phyloP scores from a whole-genome alignment of 2,329 filamentous ascomycete species.

The Dothiorella sarmentorum region DNA sequence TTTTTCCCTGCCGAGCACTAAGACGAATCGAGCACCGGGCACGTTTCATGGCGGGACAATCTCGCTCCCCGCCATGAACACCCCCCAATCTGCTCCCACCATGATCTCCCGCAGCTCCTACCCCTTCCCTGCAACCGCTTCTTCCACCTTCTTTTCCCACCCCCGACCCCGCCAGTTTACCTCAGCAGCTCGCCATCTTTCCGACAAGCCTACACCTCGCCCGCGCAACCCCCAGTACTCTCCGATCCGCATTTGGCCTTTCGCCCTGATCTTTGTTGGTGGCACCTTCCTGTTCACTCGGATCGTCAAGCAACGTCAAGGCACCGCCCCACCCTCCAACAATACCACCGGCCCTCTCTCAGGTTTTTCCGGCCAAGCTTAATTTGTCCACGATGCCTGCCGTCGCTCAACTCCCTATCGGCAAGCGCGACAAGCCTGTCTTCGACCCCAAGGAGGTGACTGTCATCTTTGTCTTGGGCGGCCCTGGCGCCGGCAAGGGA shows the following conservation, averaged over 20 bases:
- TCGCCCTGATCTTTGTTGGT: slow-evolving; percentile 46
- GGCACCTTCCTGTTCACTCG: slow-evolving; percentile 47
- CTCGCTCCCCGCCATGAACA: slow-evolving; percentile 12
- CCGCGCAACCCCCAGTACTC: slow-evolving; percentile 35
- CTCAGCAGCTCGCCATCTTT: slow-evolving; percentile 22
- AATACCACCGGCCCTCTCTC: slow-evolving; percentile 15
- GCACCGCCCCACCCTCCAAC: slow-evolving; percentile 25
- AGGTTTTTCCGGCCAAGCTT: not conserved
- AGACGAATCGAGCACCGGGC: not conserved
- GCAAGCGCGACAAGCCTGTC: slow-evolving; percentile 55
- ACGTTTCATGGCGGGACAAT: slow-evolving; percentile 16
- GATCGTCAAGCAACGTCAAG: slow-evolving; percentile 45
- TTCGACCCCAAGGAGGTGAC: slow-evolving; percentile 76
- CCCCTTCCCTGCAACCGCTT: slow-evolving; percentile 16
- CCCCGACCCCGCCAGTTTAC: slow-evolving; percentile 26
- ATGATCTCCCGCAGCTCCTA: slow-evolving; percentile 29
- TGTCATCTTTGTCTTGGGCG: slow-evolving; percentile 95
- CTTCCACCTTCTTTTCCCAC: slow-evolving; percentile 14
- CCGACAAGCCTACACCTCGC: slow-evolving; percentile 17
- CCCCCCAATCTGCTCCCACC: slow-evolving; percentile 24
- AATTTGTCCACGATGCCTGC: slow-evolving; percentile 2
- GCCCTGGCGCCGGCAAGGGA: slow-evolving; percentile 92
- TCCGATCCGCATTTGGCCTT: slow-evolving; percentile 42
- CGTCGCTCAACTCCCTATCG: slow-evolving; percentile 32
- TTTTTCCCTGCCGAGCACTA: slow-evolving; percentile 9